Base-by-base conservation (phyloP, 1,284 basidiomycete genomes). In the Schizophyllum commune region DNA sequence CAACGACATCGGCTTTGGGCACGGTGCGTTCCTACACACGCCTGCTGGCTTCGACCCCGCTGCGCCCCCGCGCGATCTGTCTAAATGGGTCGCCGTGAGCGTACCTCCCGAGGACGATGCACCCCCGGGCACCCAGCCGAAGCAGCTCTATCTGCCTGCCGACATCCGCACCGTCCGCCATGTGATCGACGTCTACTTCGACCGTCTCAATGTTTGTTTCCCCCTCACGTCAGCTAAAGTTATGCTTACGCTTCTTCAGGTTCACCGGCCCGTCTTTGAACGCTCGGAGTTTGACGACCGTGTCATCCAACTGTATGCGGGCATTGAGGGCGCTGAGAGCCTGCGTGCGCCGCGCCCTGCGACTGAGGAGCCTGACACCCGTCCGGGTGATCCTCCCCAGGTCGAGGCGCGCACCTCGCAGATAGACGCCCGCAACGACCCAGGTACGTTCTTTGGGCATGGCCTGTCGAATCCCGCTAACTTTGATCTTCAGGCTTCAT, bases 401-500 rank as follows among this genome's bases (percentile, higher is more conserved):
- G 39, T 47, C 39, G 39, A 47, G 17, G 39, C 39, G 39, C 39
- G 39, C 9, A 17, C 39, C 2, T 13, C 39, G 9, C 39, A 47
- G 39, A 17, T 17, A 17, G 39, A 47, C 39, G 39, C 39, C 39
- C 39, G 39, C 39, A 47, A 47, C 39, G 39, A 47, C 17, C 39
- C 39, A 47, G 39, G 39, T 47, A 47, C 9, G 39, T 9, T 27
- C 9, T 47, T 17, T 13, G 3, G 39, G 17, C 39, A 13, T 47
- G 9, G 17, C 33, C 58, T 4, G 47, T 21, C 19, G 64, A 61
- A 6, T 15, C 57, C 27, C 32, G 17, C 20, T 51, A 76, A 17
- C 82, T 77, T n/a, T 62, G 84, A 65, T 90, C 92, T 68, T 86
- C 89, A 8, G 90, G 90, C 32, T 90, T 83, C 69, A 69, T 92